Conservation (phyloP, 805 yeast species). For the Metschnikowia lochheadii region DNA sequence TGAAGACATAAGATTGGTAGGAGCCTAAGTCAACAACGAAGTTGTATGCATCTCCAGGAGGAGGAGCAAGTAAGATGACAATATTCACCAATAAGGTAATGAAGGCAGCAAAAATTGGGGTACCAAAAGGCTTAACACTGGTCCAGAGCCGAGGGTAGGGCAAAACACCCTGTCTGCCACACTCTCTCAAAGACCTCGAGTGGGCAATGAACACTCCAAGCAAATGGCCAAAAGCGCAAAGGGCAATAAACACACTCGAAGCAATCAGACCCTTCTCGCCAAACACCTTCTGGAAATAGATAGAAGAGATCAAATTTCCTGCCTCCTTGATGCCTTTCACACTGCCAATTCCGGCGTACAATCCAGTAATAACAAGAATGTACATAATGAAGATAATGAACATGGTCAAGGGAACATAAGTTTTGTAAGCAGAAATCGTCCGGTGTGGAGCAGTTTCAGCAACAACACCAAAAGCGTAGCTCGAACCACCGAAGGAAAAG, state of each 20-base stretch:
- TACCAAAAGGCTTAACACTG: constrained; percentile 29
- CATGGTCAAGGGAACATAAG: constrained; percentile 30
- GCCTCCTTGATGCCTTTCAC: constrained; percentile 25
- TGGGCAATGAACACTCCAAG: constrained; percentile 27
- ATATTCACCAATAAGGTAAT: constrained; percentile 25
- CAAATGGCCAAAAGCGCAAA: constrained; percentile 31
- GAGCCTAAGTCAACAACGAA: constrained; percentile 31
- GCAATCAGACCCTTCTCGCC: constrained; percentile 23
- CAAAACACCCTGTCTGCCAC: constrained; percentile 32
- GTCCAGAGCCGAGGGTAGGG: constrained; percentile 29
- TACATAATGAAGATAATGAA: constrained; percentile 29
- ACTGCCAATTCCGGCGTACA: constrained; percentile 26
- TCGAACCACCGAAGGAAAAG: constrained; percentile 41
- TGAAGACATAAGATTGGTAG: constrained; percentile 27
- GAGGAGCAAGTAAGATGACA: constrained; percentile 29
- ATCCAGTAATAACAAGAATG: constrained; percentile 31
- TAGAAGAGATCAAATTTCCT: constrained; percentile 27
- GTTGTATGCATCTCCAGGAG: constrained; percentile 34
- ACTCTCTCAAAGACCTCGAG: constrained; percentile 29
- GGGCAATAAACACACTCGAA: constrained; percentile 25
- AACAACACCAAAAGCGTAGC: constrained; percentile 36
- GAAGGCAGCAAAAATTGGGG: constrained; percentile 25
- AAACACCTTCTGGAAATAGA: constrained; percentile 30
- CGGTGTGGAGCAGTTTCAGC: constrained; percentile 27
- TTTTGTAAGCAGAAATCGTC: constrained; percentile 24